Conservation (phyloP, 805 yeast species). For the Wickerhamiella cacticola region DNA sequence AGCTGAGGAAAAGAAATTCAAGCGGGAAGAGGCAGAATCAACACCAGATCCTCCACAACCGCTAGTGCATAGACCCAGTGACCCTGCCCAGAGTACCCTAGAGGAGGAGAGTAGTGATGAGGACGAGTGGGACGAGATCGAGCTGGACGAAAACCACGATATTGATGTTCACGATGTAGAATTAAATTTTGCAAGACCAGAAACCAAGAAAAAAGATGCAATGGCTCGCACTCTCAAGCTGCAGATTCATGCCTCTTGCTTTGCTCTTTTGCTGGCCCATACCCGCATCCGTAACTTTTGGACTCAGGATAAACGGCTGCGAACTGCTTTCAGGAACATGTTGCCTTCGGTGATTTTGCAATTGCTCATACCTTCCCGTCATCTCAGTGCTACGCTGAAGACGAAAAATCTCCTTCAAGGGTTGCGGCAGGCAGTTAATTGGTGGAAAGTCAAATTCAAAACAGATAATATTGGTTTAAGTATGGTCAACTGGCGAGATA, state of each 20-base stretch:
- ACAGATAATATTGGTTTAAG: constrained; percentile 33
- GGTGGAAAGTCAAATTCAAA: constrained; percentile 47
- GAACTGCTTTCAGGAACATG: constrained; percentile 32
- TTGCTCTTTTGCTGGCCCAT: constrained; percentile 35
- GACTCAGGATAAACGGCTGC: constrained; percentile 44
- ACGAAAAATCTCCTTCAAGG: constrained; percentile 68
- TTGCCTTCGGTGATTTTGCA: constrained; percentile 39
- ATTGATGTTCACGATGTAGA: constrained; percentile 1
- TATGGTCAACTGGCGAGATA: constrained; percentile 40
- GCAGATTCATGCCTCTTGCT: constrained; percentile 6
- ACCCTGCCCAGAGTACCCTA: constrained; percentile 8
- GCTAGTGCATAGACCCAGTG: not conserved
- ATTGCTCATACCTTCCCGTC: constrained; percentile 40
- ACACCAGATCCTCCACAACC: constrained; percentile 1
- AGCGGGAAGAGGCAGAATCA: not conserved
- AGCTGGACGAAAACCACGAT: not conserved
- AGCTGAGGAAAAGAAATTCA: not conserved
- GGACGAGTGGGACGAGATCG: constrained; percentile 17
- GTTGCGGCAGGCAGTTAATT: constrained; percentile 48
- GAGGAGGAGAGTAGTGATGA: constrained; percentile 23
- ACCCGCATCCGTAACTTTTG: constrained; percentile 61
- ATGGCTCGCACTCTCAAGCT: constrained; percentile 4
- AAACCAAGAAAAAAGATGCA: not conserved
- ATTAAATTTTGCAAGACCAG: constrained; percentile 3
- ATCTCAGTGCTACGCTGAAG: constrained; percentile 37